Evolutionary conservation across 129 eudicot genomes (phyloP).

Genomic region (Helianthus annuus): DNA sequence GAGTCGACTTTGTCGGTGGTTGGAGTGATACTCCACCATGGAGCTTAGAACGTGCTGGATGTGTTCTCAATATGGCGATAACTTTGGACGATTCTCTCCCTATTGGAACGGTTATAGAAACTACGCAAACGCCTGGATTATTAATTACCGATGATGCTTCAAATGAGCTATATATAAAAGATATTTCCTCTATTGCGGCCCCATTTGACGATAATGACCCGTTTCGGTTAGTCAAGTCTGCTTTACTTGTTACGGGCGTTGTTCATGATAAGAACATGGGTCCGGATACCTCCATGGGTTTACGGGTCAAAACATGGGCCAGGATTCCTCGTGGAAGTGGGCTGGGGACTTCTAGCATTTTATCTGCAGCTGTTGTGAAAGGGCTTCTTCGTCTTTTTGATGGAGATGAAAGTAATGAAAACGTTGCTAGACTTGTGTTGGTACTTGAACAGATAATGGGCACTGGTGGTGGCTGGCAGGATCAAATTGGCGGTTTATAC

Average conservation of each 20-base stretch:
- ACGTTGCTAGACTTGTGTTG: constrained; percentile 85
- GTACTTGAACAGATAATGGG: constrained; percentile 99
- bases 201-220: constrained; percentile 85
- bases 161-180: constrained; percentile 53
- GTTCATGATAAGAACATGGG: constrained; percentile 42
- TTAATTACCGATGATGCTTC: constrained; percentile 62
- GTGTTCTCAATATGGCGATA: constrained; percentile 94
- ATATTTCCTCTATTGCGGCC: constrained; percentile 52
- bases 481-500: constrained; percentile 92
- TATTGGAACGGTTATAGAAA: constrained; percentile 74
- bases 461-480: constrained; percentile 99
- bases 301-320: constrained; percentile 87
- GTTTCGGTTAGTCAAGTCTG: constrained; percentile 95
- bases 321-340: constrained; percentile 98
- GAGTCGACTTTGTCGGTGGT: constrained; percentile 99
- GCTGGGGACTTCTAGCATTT: constrained; percentile 93
- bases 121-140: constrained; percentile 53
- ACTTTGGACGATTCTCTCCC: constrained; percentile 74
- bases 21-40: constrained; percentile 99
- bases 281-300: constrained; percentile 37
- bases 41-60: constrained; percentile 99
- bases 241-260: constrained; percentile 78
- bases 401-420: constrained; percentile 85
- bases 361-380: constrained; percentile 97
- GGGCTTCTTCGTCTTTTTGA: constrained; percentile 76